Evolutionary conservation across 495 filamentous ascomycete species (phyloP), one percentile per base, ranked within the genome.

Genomic region (Tuber borchii): DNA sequence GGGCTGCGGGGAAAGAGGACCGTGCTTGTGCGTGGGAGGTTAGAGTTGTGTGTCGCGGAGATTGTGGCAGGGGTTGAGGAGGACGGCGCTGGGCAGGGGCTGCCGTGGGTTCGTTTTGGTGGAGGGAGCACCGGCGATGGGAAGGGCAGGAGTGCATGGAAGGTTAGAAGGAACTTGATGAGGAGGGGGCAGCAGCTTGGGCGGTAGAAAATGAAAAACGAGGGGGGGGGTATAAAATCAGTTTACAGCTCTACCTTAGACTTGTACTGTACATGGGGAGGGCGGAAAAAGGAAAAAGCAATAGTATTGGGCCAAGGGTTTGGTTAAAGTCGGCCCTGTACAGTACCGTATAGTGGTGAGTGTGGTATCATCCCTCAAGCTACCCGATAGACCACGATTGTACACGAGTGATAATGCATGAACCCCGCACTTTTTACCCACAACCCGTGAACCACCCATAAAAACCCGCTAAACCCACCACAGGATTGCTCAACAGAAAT

Each of bases 11-110:
- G 79, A 22, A 73, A 81, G 10, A 84, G 80, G 26, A 82, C 90
- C 8, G 83, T 90, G 48, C 83, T 90, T 2, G 87, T 89, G 14
- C 84, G 87, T 40, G 88, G 88, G 0, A 84, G 85, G 42, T 73
- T 89, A 19, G 88, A 70, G 75, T 72, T 74, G 69, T 46, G 42
- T 48, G 78, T 68, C 20, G 82, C 74, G 74, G 76, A 65, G 45
- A 76, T 73, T 69, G 76, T 83, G 51, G 48, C 72, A 8, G 79
- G 72, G 10, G 73, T 73, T 2, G 77, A 78, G 39, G 78, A 71
- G 14, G 75, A 71, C 0, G 2, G n/a, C 10, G 75, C 44, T 39
- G 2, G 56, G 6, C 12, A 31, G n/a, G 79, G 68, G 37, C 74
- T 76, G 61, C 82, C 83, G 22, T 86, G 83, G 83, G 71, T 84